Percentiles rank a stretch among this genome's conserved stretches.
Conservation (phyloP, 345 rosid species). For the Arabidopsis arenosa region DNA sequence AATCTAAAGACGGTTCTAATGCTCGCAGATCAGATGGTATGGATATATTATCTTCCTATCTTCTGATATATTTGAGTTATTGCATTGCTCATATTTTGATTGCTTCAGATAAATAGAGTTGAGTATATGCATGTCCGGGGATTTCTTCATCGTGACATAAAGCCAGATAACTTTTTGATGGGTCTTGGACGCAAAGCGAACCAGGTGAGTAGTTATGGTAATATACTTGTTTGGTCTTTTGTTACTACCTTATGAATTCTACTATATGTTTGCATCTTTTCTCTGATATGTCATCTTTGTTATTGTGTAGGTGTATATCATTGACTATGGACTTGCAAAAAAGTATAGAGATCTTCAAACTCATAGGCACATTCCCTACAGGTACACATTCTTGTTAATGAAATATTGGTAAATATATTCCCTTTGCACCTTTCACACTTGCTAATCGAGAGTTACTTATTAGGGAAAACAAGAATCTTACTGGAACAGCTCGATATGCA, state of each 20-base stretch:
- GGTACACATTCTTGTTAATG: constrained; percentile 24
- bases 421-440: constrained; percentile 11
- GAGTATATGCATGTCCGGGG: constrained; percentile 97
- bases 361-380: constrained; percentile 50
- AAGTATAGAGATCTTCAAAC: constrained; percentile 52
- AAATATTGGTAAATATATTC: background rate
- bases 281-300: constrained; percentile 22
- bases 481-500: constrained; percentile 96
- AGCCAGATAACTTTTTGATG: constrained; percentile 98
- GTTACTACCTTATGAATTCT: background rate
- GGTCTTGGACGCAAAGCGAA: constrained; percentile 97
- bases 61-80: constrained; percentile 5
- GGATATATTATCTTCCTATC: background rate
- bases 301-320: constrained; percentile 65
- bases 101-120: constrained; percentile 72
- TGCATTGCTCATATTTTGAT: background rate
- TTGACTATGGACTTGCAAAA: constrained; percentile 80
- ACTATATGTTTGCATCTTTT: constrained; percentile 7
- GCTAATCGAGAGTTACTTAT: constrained; percentile 31
- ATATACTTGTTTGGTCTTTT: constrained; percentile 7
- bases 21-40: constrained; percentile 94
- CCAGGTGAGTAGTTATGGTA: constrained; percentile 66
- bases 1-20: constrained; percentile 84
- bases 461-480: constrained; percentile 97
- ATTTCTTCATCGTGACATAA: constrained; percentile 96